A percentile compares a stretch with the other conserved stretches of the same genome.
These are phyloP conservation scores for Hypsizygus ulmarius DNA, from an alignment of 1,284 basidiomycete genomes.

Conservation along the genomic window DNA sequence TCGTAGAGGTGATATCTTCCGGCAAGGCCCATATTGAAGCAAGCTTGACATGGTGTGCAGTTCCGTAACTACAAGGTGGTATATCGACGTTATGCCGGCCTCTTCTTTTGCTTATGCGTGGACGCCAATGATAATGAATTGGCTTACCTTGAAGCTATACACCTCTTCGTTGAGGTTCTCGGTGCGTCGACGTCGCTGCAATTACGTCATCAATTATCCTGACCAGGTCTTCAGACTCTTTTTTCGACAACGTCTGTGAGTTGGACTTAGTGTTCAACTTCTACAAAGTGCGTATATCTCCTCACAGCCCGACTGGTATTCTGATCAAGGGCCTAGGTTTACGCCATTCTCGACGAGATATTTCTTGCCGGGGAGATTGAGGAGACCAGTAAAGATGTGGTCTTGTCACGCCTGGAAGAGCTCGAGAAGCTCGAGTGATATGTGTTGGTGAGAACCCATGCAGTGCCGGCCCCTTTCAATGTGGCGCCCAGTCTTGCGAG, in stretches of 20 bases:
- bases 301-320: not conserved
- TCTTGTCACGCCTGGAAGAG: constrained; percentile 85
- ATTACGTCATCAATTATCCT: constrained; percentile 6
- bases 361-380: constrained; percentile 99
- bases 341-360: constrained; percentile 91
- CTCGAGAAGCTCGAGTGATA: constrained; percentile 83
- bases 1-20: constrained; percentile 77
- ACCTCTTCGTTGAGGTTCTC: constrained; percentile 97
- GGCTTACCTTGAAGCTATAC: constrained; percentile 95
- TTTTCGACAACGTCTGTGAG: constrained; percentile 98
- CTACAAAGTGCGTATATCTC: constrained; percentile 72
- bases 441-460: not conserved
- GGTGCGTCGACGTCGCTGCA: constrained; percentile 51
- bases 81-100: constrained; percentile 92
- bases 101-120: constrained; percentile 98
- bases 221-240: constrained; percentile 66
- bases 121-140: constrained; percentile 98
- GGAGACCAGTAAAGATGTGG: constrained; percentile 96
- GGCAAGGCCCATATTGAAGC: constrained; percentile 1
- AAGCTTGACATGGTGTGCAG: constrained; percentile 38
- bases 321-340: constrained; percentile 6
- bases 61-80: constrained; percentile 96
- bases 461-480: not conserved
- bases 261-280: constrained; percentile 98
- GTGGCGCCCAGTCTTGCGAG: not conserved